A percentile compares a stretch with the other conserved stretches of the same genome.
Conservation (phyloP, 2,329 filamentous ascomycete species). For the Dryadomyces quercivorus region DNA sequence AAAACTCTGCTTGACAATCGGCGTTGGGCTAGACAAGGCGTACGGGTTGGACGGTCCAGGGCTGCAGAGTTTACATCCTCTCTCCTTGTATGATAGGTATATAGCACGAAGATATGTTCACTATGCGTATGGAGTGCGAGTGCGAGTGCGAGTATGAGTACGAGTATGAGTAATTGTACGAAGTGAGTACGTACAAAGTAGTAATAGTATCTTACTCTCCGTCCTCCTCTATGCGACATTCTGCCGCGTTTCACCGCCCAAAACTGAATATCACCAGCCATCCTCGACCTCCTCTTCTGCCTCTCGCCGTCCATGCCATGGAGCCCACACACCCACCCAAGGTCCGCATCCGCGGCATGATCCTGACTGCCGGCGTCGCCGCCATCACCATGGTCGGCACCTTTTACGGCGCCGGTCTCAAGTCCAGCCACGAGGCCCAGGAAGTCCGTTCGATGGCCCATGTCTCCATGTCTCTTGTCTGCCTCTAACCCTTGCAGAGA, state of each 20-base stretch:
- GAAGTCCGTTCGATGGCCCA: conserved; percentile 3
- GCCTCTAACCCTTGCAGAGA: neutral
- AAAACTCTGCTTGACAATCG: no score
- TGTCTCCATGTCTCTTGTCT: no score
- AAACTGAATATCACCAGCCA: neutral
- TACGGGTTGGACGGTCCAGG: neutral
- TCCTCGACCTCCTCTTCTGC: neutral
- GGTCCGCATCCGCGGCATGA: conserved; percentile 11
- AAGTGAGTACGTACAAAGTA: neutral
- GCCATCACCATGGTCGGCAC: conserved; percentile 19
- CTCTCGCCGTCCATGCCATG: neutral
- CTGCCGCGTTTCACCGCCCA: conserved; percentile 10
- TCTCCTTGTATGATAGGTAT: neutral
- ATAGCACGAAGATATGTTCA: no score
- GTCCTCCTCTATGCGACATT: no score
- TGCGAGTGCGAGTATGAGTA: no score
- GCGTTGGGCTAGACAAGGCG: neutral
- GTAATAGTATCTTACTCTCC: no score
- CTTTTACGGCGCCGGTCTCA: conserved; percentile 21
- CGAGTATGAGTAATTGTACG: no score
- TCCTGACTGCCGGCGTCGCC: conserved; percentile 15
- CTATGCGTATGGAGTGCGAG: no score
- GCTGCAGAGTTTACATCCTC: neutral
- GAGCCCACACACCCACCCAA: neutral
- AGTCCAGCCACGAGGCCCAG: conserved; percentile 16